Evolutionary conservation across 2,329 filamentous ascomycete genomes (phyloP).

Genomic region (Phyllosticta capitalensis): DNA sequence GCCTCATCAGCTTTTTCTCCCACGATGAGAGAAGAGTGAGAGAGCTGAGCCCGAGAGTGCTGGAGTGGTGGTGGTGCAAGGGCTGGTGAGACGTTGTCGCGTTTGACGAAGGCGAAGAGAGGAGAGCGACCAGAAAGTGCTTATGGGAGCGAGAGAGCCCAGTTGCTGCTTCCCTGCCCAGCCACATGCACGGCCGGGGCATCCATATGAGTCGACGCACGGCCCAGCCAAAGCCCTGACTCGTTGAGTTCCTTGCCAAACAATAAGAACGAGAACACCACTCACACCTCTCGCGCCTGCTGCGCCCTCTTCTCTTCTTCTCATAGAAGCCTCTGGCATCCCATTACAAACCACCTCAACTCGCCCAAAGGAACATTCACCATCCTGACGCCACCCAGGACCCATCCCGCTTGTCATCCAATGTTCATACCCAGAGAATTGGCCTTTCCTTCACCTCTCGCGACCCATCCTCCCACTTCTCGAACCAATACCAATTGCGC

Average conservation of each 20-base stretch:
- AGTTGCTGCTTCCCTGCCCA: neutral
- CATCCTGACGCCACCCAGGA: slow-evolving; percentile 4
- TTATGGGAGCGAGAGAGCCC: neutral
- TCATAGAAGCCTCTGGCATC: slow-evolving; percentile 3
- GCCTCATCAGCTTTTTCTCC: neutral
- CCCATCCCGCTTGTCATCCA: slow-evolving; percentile 2
- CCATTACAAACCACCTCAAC: neutral
- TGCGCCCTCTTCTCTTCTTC: neutral
- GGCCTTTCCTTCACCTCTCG: slow-evolving; percentile 21
- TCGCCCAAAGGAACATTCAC: neutral
- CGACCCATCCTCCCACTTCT: slow-evolving; percentile 20
- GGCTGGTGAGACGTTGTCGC: neutral
- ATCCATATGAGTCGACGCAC: neutral
- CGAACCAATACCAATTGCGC: slow-evolving; percentile 12
- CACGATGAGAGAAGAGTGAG: too few relatives aligned
- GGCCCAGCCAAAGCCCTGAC: neutral
- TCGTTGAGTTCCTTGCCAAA: neutral
- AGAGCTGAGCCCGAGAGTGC: neutral
- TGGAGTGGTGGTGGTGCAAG: neutral
- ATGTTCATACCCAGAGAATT: slow-evolving; percentile 7
- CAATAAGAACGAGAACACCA: neutral
- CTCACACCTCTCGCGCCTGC: too few relatives aligned
- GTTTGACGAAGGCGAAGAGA: neutral
- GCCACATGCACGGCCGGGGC: neutral
- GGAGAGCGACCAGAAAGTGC: neutral